These are phyloP conservation scores for Chaetomiaceae sp. DNA, from an alignment of 2,329 filamentous ascomycete genomes.

Conservation along the genomic window DNA sequence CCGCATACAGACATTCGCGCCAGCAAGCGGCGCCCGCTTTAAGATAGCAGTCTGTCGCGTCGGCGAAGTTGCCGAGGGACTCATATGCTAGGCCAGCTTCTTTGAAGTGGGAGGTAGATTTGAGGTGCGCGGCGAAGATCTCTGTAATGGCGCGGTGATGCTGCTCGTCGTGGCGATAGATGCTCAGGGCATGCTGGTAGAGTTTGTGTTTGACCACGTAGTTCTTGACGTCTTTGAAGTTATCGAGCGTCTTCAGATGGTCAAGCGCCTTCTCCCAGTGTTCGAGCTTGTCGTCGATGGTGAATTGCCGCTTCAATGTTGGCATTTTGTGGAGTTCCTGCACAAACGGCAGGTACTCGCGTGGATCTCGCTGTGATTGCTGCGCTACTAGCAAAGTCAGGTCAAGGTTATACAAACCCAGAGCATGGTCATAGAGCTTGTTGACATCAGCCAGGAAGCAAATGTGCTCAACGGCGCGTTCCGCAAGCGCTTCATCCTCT, in stretches of 20 bases:
- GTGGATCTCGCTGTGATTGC: slow-evolving; percentile 90
- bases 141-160: slow-evolving; percentile 65
- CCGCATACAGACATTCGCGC: slow-evolving; percentile 83
- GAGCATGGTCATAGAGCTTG: slow-evolving; percentile 80
- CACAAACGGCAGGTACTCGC: slow-evolving; percentile 93
- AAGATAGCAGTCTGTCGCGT: slow-evolving; percentile 79
- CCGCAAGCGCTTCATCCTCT: slow-evolving; percentile 66
- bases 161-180: slow-evolving; percentile 76
- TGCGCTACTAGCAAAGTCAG: slow-evolving; percentile 88
- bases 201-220: slow-evolving; percentile 78
- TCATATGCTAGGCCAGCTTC: slow-evolving; percentile 91
- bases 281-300: slow-evolving; percentile 83
- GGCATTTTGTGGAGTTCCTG: slow-evolving; percentile 76
- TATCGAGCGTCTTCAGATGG: slow-evolving; percentile 69
- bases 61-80: slow-evolving; percentile 67
- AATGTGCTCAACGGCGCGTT: slow-evolving; percentile 91
- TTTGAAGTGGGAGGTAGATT: slow-evolving; percentile 68
- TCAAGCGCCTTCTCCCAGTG: slow-evolving; percentile 71
- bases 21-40: slow-evolving; percentile 72
- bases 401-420: slow-evolving; percentile 88
- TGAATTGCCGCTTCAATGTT: slow-evolving; percentile 67
- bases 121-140: slow-evolving; percentile 75
- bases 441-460: slow-evolving; percentile 96
- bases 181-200: slow-evolving; percentile 69
- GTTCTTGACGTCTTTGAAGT: slow-evolving; percentile 70